Evolutionary conservation across 2,329 filamentous ascomycete species (phyloP).

Genomic region (Cladophialophora bantiana): DNA sequence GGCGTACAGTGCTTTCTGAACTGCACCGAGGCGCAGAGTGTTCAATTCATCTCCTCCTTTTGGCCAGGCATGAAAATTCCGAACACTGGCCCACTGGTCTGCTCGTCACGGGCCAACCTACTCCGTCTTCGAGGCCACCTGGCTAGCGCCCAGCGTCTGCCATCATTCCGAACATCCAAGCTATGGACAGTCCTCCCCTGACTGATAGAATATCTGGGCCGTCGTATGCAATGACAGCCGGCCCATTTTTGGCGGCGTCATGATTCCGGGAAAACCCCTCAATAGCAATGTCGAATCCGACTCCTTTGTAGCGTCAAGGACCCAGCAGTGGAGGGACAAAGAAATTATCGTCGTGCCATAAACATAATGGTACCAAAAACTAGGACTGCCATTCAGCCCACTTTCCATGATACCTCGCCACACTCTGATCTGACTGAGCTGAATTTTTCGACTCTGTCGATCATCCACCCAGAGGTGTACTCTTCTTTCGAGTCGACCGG

Average conservation of each 20-base stretch:
- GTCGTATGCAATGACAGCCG: no score
- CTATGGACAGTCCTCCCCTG: no score
- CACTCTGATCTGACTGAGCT: slow-evolving; percentile 24
- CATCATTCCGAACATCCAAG: no score
- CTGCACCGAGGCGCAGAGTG: background rate
- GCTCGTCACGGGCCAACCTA: background rate
- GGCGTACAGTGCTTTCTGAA: no score
- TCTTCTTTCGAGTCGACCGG: slow-evolving; percentile 23
- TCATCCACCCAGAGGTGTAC: slow-evolving; percentile 33
- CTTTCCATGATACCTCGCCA: slow-evolving; percentile 22
- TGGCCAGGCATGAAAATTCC: background rate
- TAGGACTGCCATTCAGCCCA: slow-evolving; percentile 11
- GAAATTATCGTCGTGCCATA: slow-evolving; percentile 5
- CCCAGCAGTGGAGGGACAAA: background rate
- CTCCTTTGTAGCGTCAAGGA: background rate
- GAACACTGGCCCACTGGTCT: background rate
- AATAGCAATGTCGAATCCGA: no score
- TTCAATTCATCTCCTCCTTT: background rate
- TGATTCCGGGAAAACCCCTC: no score
- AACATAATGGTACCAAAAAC: background rate
- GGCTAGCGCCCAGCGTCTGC: no score
- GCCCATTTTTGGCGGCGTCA: no score
- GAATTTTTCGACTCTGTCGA: slow-evolving; percentile 30
- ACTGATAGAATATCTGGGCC: no score
- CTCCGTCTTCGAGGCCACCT: background rate